Base-by-base conservation (phyloP, 352 stramenopile genomes). In the Aphanomyces invadans region DNA sequence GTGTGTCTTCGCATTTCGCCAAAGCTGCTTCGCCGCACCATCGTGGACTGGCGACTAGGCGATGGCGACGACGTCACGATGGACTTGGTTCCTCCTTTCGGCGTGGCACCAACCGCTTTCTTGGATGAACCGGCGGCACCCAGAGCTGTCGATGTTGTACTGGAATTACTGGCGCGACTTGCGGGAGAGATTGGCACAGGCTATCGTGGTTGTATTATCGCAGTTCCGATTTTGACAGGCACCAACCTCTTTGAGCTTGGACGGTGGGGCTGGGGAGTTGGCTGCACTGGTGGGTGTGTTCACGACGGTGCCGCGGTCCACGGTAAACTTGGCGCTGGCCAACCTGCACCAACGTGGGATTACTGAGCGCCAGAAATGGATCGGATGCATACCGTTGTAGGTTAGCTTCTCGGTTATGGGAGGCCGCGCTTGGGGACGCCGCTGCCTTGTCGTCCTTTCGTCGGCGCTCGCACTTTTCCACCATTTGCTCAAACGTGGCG, bases 401-500 rank as follows among this genome's bases (percentile, higher is more conserved):
- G 4, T 9, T 9, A 26, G 44, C 12, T 9, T 25, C 12, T 31
- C 17, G 36, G 31, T n/a, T 5, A 19, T 63, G 12, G 9, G 44
- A 52, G 28, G 31, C n/a, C 9, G 55, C 11, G 4, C 12, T 63
- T 15, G 25, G 42, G n/a, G 55, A 49, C 21, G 42, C 31, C 21
- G 10, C n/a, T 9, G n/a, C 28, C 23, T 42, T 38, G 21, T 65
- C 59, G 19, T 65, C 59, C 32, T 65, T 65, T 26, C 59, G 59
- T 31, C 59, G 23, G 17, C 39, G 33, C 23, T 65, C 59, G 25
- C 32, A 65, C 79, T 91, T 92, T 42, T 91, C 84, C 36, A 92
- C 78, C 84, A 92, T 92, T 66, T 90, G 82, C 68, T 91, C 81
- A 65, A 90, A 93, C 55, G 76, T 85, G 1, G 59, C 71, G 31